These are phyloP conservation scores for Closterium sp. DNA, from an alignment of 139 green algal species.

Conservation along the genomic window DNA sequence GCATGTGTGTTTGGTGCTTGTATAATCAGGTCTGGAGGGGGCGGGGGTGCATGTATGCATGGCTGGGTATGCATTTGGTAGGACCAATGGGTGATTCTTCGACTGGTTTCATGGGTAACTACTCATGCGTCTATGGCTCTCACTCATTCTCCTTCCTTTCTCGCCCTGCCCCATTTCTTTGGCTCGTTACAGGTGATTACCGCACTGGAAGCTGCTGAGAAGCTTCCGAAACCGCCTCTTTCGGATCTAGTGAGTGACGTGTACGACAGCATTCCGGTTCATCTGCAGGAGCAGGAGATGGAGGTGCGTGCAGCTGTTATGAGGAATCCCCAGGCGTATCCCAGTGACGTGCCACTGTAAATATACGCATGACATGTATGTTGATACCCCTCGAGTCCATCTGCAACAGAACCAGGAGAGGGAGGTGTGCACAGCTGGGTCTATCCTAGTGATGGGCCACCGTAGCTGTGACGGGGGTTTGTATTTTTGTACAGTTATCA, in stretches of 20 bases:
- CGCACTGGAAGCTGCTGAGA: constrained; percentile 43
- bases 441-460: neutral
- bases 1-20: no score
- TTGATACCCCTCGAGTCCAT: no score
- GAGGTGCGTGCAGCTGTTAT: constrained; percentile 7
- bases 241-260: constrained; percentile 46
- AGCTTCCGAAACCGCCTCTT: constrained; percentile 20
- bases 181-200: constrained; percentile 21
- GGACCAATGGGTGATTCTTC: no score
- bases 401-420: neutral
- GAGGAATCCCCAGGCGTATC: neutral
- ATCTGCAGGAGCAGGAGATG: constrained; percentile 37
- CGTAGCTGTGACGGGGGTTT: neutral
- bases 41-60: no score
- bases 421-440: neutral
- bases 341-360: constrained; percentile 25
- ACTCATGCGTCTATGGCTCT: neutral
- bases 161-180: neutral
- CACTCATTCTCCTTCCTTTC: neutral
- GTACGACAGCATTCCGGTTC: constrained; percentile 25
- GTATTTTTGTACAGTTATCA: no score
- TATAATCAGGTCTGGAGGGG: constrained; percentile 52
- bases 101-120: neutral
- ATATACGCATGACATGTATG: neutral
- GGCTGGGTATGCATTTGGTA: no score